A percentile compares a stretch with the other conserved stretches of the same genome.
These are phyloP conservation scores for Diaporthe sp. DNA, from an alignment of 2,329 filamentous ascomycete species.

Conservation along the genomic window DNA sequence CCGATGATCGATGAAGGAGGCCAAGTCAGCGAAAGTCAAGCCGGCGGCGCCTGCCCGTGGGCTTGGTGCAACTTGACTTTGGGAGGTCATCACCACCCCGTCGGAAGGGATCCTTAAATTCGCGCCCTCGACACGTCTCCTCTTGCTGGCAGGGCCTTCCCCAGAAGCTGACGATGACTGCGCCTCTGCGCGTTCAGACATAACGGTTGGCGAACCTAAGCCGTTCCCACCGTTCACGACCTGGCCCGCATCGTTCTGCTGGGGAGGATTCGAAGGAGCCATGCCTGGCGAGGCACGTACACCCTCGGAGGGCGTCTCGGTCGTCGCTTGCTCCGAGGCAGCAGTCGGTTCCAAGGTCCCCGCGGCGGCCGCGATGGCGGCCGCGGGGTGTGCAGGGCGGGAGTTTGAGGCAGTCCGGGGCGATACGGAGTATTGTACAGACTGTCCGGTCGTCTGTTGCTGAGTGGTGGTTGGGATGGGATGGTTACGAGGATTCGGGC, in stretches of 20 bases:
- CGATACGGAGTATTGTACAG: neutral
- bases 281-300: constrained; percentile 6
- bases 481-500: constrained; percentile 44
- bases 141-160: constrained; percentile 23
- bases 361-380: neutral
- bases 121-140: constrained; percentile 29
- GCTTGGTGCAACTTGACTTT: neutral
- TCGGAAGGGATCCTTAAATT: constrained; percentile 1
- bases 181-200: neutral
- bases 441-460: neutral
- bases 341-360: neutral
- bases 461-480: constrained; percentile 37
- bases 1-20: constrained; percentile 4
- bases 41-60: neutral
- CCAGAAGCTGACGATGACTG: neutral
- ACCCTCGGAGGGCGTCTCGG: neutral
- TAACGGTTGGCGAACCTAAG: neutral
- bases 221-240: neutral
- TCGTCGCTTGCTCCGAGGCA: too few species aligned
- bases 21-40: neutral
- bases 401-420: neutral
- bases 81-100: constrained; percentile 32
- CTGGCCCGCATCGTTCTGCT: neutral
- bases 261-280: constrained; percentile 17
- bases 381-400: neutral